phyloP scores from a whole-genome alignment of 2,329 filamentous ascomycete genomes.

The Ramularia collo-cygni region DNA sequence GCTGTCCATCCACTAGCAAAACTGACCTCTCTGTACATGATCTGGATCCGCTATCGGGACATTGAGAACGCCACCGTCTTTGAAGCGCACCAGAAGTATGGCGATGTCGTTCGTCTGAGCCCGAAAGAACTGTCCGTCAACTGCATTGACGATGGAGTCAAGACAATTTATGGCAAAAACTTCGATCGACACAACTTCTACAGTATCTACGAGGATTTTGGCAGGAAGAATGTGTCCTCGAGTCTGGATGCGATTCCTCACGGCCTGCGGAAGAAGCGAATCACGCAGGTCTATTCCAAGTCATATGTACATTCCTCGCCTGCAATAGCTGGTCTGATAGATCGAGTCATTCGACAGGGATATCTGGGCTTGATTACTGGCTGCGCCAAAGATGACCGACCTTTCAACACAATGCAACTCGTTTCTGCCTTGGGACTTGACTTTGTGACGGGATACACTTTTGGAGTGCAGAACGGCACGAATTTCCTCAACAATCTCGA shows the following conservation, averaged over 20 bases:
- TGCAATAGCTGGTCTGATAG: slow-evolving; percentile 55
- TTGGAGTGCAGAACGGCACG: slow-evolving; percentile 48
- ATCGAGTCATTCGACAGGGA: slow-evolving; percentile 21
- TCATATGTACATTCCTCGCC: slow-evolving; percentile 55
- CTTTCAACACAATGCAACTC: no score
- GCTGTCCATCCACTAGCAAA: slow-evolving; percentile 61
- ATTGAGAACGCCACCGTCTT: slow-evolving; percentile 59
- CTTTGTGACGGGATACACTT: slow-evolving; percentile 67
- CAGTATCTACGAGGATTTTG: slow-evolving; percentile 66
- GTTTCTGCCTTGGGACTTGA: no score
- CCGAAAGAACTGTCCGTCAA: slow-evolving; percentile 65
- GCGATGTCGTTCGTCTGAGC: slow-evolving; percentile 57
- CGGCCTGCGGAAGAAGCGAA: slow-evolving; percentile 65
- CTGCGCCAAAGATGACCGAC: slow-evolving; percentile 66
- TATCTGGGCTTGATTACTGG: slow-evolving; percentile 51
- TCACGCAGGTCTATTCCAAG: slow-evolving; percentile 78
- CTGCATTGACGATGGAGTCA: slow-evolving; percentile 57
- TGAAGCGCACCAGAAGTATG: slow-evolving; percentile 50
- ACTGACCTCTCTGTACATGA: slow-evolving; percentile 61
- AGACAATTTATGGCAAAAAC: slow-evolving; percentile 62
- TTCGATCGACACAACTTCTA: slow-evolving; percentile 75
- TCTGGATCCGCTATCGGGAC: slow-evolving; percentile 53
- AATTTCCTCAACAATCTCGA: slow-evolving; percentile 45
- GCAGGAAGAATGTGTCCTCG: slow-evolving; percentile 66
- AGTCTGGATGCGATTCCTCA: slow-evolving; percentile 57